A percentile compares a stretch with the other conserved stretches of the same genome.
phyloP scores from a whole-genome alignment of 495 filamentous ascomycete species.

The Podospora appendiculata region DNA sequence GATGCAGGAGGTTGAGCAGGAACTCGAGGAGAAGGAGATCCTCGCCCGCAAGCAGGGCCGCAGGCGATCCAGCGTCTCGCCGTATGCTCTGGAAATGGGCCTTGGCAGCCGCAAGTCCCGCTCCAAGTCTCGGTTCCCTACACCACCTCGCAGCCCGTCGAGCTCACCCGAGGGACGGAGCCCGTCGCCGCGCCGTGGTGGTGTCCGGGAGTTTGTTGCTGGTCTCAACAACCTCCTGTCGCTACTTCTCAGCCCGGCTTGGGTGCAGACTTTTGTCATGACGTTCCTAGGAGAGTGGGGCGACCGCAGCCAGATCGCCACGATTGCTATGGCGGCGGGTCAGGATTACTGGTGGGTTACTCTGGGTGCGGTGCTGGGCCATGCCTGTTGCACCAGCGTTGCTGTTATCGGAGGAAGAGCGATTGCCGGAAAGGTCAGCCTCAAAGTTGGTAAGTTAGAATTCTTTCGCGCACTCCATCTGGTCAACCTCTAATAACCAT shows the following conservation, averaged over 20 bases:
- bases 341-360: constrained; percentile 99
- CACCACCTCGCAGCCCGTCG: constrained; percentile 52
- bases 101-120: constrained; percentile 47
- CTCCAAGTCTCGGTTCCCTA: constrained; percentile 52
- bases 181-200: constrained; percentile 28
- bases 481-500: constrained; percentile 14
- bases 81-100: constrained; percentile 59
- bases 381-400: constrained; percentile 80
- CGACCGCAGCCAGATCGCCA: constrained; percentile 94
- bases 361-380: constrained; percentile 77
- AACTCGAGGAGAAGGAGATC: constrained; percentile 91
- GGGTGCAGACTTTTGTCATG: constrained; percentile 99
- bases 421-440: constrained; percentile 87
- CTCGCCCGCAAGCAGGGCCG: constrained; percentile 46
- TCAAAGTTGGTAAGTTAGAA: constrained; percentile 81
- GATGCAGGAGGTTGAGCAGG: constrained; percentile 94
- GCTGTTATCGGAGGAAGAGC: constrained; percentile 92
- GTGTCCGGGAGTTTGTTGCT: constrained; percentile 24
- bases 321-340: constrained; percentile 97
- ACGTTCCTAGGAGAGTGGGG: constrained; percentile 98
- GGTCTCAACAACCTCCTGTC: constrained; percentile 84
- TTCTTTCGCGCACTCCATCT: background rate
- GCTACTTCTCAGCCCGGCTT: constrained; percentile 83
- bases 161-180: constrained; percentile 46
- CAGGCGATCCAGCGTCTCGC: constrained; percentile 49